Percentiles rank a stretch among this genome's conserved stretches.
Evolutionary conservation across 192 early-diverging fungal genomes (phyloP).

Genomic region (Rhizophagus sp.): DNA sequence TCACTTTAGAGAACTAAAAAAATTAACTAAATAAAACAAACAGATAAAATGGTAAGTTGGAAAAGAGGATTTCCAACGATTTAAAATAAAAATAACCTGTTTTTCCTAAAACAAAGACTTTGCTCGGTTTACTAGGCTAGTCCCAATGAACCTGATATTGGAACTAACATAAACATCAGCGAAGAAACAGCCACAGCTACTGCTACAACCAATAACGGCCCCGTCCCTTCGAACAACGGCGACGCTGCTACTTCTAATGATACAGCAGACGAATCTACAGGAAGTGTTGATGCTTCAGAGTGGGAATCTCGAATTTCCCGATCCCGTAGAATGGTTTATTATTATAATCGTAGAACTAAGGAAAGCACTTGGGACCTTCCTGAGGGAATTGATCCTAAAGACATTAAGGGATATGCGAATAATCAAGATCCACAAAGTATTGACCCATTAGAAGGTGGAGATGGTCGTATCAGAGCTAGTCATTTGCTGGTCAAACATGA

Average conservation of each 20-base stretch:
- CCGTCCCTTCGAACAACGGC: not conserved
- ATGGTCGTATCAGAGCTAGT: slow-evolving; percentile 67
- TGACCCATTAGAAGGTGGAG: slow-evolving; percentile 20
- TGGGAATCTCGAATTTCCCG: slow-evolving; percentile 74
- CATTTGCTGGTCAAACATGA: slow-evolving; percentile 93
- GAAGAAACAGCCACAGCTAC: not conserved
- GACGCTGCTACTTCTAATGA: not conserved
- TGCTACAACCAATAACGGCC: not conserved
- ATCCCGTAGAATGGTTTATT: slow-evolving; percentile 70
- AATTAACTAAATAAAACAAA: no score
- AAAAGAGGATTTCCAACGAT: not conserved
- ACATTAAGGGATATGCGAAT: slow-evolving; percentile 42
- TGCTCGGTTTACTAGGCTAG: not conserved
- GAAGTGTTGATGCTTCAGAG: slow-evolving; percentile 28
- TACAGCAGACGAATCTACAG: not conserved
- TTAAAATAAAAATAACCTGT: not conserved
- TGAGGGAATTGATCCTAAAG: slow-evolving; percentile 39
- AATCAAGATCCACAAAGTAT: slow-evolving; percentile 3
- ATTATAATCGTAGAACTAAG: slow-evolving; percentile 71
- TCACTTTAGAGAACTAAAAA: no score
- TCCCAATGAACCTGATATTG: not conserved
- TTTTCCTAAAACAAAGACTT: not conserved
- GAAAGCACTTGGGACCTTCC: slow-evolving; percentile 82
- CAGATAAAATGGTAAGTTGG: no score
- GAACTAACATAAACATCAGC: not conserved